phyloP scores from a whole-genome alignment of 495 filamentous ascomycete species.

The Durotheca rogersii region DNA sequence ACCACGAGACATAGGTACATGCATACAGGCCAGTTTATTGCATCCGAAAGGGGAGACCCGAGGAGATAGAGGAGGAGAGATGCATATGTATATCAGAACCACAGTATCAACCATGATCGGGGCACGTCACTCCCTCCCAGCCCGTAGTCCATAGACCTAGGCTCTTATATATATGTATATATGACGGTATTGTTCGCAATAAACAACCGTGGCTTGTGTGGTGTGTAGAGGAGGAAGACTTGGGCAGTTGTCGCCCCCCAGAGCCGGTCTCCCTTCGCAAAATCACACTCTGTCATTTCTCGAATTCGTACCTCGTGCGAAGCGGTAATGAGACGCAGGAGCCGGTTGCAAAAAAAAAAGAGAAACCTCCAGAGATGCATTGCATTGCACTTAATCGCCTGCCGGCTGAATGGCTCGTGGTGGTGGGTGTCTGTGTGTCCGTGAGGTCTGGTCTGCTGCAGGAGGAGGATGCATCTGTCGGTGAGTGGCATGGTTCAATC shows the following conservation, averaged over 20 bases:
- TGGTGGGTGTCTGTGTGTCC: slow-evolving; percentile 23
- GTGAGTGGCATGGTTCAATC: slow-evolving; percentile 27
- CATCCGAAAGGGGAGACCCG: too few relatives aligned
- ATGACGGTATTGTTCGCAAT: too few relatives aligned
- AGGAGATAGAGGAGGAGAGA: too few relatives aligned
- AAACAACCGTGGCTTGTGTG: too few relatives aligned
- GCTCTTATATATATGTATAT: too few relatives aligned
- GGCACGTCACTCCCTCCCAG: too few relatives aligned
- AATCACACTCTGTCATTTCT: slow-evolving; percentile 32
- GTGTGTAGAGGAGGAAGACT: slow-evolving; percentile 6
- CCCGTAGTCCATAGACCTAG: too few relatives aligned
- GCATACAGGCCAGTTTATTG: too few relatives aligned
- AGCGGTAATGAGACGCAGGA: slow-evolving; percentile 9
- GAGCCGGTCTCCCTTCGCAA: slow-evolving; percentile 10
- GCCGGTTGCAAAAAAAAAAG: neutral
- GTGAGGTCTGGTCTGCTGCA: slow-evolving; percentile 22
- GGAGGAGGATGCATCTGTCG: slow-evolving; percentile 22
- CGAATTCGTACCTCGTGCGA: slow-evolving; percentile 10
- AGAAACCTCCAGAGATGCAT: slow-evolving; percentile 7
- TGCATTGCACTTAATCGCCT: slow-evolving; percentile 11
- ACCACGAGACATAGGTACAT: too few relatives aligned
- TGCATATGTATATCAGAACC: too few relatives aligned
- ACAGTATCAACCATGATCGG: too few relatives aligned
- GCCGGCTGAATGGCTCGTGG: slow-evolving; percentile 20
- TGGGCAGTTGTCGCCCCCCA: slow-evolving; percentile 3